Conservation (phyloP, 148 eudicot genomes). For the Diospyros kaki region DNA sequence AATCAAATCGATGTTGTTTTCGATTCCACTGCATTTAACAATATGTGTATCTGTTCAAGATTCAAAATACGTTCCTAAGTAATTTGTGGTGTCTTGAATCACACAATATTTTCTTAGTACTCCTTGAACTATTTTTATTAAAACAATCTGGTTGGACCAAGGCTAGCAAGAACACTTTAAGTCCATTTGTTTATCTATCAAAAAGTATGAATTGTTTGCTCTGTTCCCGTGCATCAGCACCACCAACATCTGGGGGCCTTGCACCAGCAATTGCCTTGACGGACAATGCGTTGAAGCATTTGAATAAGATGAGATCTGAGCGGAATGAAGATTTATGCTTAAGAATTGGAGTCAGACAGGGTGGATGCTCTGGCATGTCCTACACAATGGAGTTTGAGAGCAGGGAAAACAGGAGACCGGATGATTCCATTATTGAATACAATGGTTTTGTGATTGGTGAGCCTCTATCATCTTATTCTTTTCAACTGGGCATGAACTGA, state of each 20-base stretch:
- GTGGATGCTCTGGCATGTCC: conserved; percentile 99
- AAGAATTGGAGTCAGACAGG: conserved; percentile 95
- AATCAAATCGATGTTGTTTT: background rate
- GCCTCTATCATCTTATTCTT: conserved; percentile 16
- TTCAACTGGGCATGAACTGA: background rate
- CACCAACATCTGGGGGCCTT: conserved; percentile 54
- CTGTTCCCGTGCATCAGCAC: conserved; percentile 41
- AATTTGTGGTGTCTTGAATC: background rate
- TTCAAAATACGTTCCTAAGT: background rate
- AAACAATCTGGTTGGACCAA: background rate
- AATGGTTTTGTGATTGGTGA: conserved; percentile 85
- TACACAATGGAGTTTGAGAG: conserved; percentile 96
- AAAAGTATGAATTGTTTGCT: background rate
- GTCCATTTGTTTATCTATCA: background rate
- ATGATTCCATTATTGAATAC: conserved; percentile 79
- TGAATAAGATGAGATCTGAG: conserved; percentile 79
- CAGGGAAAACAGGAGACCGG: conserved; percentile 63
- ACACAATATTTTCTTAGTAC: background rate
- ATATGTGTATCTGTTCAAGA: background rate
- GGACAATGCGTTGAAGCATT: conserved; percentile 77
- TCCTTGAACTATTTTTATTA: background rate
- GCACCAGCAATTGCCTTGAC: conserved; percentile 83
- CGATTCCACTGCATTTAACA: background rate
- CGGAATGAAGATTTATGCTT: conserved; percentile 69
- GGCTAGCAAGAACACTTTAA: background rate